A percentile compares a stretch with the other conserved stretches of the same genome.
These are phyloP conservation scores for Fusarium anguioides DNA, from an alignment of 2,329 filamentous ascomycete species.

Conservation along the genomic window DNA sequence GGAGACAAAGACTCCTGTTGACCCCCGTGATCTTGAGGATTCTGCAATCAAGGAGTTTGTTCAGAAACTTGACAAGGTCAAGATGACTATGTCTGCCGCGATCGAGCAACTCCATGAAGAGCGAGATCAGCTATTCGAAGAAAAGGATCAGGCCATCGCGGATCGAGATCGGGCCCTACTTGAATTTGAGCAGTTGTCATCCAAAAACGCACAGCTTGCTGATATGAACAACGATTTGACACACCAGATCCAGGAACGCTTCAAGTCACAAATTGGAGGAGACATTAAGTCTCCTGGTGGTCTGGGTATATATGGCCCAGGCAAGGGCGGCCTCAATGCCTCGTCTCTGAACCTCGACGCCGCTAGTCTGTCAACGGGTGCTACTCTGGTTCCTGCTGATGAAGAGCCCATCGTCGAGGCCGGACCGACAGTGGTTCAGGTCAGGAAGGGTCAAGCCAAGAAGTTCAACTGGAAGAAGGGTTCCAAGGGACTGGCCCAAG, in stretches of 20 bases:
- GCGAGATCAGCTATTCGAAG: conserved; percentile 84
- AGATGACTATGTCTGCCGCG: conserved; percentile 65
- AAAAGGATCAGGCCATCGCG: conserved; percentile 82
- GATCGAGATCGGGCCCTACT: conserved; percentile 93
- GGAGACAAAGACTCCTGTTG: conserved; percentile 81
- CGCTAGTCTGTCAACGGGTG: conserved; percentile 65
- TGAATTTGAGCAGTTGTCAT: conserved; percentile 94
- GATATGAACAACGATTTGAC: conserved; percentile 97
- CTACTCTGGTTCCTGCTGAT: conserved; percentile 69
- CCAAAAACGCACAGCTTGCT: conserved; percentile 92
- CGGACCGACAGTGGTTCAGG: conserved; percentile 93
- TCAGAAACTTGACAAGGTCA: conserved; percentile 73
- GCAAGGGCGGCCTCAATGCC: conserved; percentile 62
- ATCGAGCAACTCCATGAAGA: conserved; percentile 74
- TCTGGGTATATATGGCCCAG: conserved; percentile 67
- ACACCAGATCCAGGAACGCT: conserved; percentile 91
- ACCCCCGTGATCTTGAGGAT: conserved; percentile 85
- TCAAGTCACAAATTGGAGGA: conserved; percentile 79
- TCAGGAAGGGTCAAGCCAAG: conserved; percentile 91
- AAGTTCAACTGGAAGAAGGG: conserved; percentile 99
- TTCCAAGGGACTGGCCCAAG: conserved; percentile 91
- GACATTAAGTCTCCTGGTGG: conserved; percentile 63
- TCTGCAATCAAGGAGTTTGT: conserved; percentile 93
- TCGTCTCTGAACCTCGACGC: conserved; percentile 64
- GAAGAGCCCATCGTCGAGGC: conserved; percentile 76